A percentile compares a stretch with the other conserved stretches of the same genome.
phyloP scores from a whole-genome alignment of 352 stramenopile species.

The Phytophthora rubi region DNA sequence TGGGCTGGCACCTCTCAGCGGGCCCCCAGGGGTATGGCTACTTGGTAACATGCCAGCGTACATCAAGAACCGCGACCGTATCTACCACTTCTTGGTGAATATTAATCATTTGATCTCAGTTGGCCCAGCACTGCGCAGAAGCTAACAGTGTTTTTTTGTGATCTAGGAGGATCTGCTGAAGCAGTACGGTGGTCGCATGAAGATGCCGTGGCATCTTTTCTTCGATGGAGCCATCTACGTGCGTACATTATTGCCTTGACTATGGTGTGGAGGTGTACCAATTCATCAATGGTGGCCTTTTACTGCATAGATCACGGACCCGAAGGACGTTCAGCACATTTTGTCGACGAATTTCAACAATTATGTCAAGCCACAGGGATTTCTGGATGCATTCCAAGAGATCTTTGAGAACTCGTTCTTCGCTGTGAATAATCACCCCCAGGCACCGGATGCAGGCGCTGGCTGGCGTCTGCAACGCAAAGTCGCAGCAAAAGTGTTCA shows the following conservation, averaged over 20 bases:
- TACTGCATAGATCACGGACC: slow-evolving; percentile 53
- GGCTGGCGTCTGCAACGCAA: slow-evolving; percentile 83
- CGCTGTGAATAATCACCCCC: slow-evolving; percentile 68
- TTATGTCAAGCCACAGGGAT: slow-evolving; percentile 76
- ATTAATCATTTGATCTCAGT: not conserved
- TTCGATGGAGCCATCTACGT: slow-evolving; percentile 69
- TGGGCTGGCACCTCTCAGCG: slow-evolving; percentile 47
- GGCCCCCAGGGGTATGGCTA: slow-evolving; percentile 50
- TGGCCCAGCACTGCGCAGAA: not conserved
- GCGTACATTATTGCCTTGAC: not conserved
- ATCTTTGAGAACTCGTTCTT: slow-evolving; percentile 81
- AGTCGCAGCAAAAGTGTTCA: slow-evolving; percentile 89
- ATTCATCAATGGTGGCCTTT: not conserved
- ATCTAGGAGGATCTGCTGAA: slow-evolving; percentile 47
- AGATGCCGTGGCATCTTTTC: slow-evolving; percentile 75
- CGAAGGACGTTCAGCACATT: slow-evolving; percentile 72
- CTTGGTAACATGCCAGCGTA: slow-evolving; percentile 65
- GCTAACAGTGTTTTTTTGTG: slow-evolving; percentile 1
- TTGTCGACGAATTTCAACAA: slow-evolving; percentile 69
- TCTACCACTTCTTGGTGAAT: slow-evolving; percentile 62
- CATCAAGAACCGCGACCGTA: slow-evolving; percentile 54
- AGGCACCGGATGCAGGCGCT: slow-evolving; percentile 56
- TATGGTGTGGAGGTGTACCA: not conserved
- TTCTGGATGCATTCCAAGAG: slow-evolving; percentile 70
- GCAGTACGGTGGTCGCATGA: slow-evolving; percentile 56